A percentile compares a stretch with the other conserved stretches of the same genome.
Evolutionary conservation across 345 rosid genomes (phyloP).

Genomic region (Populus davidiana): DNA sequence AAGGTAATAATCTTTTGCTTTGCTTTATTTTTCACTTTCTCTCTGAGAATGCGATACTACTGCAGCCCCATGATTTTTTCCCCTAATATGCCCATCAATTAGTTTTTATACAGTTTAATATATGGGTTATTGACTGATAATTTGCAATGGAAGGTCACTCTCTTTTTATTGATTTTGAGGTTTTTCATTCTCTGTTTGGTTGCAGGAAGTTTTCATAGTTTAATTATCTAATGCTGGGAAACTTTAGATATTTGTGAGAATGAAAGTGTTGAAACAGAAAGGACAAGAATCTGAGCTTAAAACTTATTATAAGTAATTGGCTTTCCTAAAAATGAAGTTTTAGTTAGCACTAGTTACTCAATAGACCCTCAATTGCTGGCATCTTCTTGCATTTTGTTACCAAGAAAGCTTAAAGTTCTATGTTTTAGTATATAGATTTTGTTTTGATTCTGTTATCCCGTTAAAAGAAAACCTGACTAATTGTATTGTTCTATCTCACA

Average conservation of each 20-base stretch:
- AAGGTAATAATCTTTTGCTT: conserved; percentile 37
- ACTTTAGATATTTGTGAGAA: background rate
- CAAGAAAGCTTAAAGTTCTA: background rate
- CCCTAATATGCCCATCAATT: background rate
- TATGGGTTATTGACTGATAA: background rate
- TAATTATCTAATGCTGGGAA: no score
- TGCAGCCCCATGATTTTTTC: no score
- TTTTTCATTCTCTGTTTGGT: background rate
- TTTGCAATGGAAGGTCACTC: background rate
- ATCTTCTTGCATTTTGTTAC: background rate
- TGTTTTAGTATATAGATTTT: background rate
- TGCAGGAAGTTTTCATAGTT: background rate
- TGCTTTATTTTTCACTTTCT: background rate
- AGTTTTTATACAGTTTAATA: background rate
- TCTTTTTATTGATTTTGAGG: background rate
- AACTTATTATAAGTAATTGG: background rate
- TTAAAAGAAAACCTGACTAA: background rate
- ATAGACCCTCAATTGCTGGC: background rate
- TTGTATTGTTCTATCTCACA: background rate
- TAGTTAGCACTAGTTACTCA: background rate
- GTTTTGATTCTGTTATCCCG: background rate
- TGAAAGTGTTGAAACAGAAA: background rate
- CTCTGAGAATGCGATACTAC: background rate
- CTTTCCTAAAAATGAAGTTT: background rate
- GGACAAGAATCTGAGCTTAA: background rate